Percentiles rank a stretch among this genome's conserved stretches.
Conservation (phyloP, 352 stramenopile species). For the Phytophthora rubi region DNA sequence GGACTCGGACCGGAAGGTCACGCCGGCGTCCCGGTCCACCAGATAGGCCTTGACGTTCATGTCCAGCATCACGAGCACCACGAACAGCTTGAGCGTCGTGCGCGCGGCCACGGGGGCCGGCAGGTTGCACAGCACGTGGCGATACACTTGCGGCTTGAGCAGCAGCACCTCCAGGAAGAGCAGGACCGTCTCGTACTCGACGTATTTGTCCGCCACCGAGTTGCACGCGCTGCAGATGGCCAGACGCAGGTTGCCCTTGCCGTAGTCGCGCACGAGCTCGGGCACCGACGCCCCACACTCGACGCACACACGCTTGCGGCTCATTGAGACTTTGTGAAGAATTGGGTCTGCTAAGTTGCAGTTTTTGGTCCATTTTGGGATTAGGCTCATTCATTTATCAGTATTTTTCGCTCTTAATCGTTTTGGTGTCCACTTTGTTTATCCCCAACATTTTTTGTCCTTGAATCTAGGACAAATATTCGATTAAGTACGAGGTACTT, state of each 20-base stretch:
- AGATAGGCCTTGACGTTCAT: conserved; percentile 90
- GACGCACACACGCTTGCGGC: conserved; percentile 61
- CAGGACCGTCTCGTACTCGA: conserved; percentile 88
- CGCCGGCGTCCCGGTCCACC: conserved; percentile 66
- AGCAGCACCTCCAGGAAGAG: conserved; percentile 89
- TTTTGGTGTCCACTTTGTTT: too few species aligned
- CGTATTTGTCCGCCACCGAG: conserved; percentile 84
- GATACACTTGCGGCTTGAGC: conserved; percentile 86
- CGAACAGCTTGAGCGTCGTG: conserved; percentile 77
- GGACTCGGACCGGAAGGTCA: conserved; percentile 63
- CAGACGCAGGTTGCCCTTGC: conserved; percentile 85
- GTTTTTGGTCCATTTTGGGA: too few species aligned
- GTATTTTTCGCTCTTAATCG: too few species aligned
- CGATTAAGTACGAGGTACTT: too few species aligned
- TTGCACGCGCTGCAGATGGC: conserved; percentile 77
- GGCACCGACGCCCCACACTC: conserved; percentile 72
- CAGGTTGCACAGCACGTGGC: conserved; percentile 87
- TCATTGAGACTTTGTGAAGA: too few species aligned
- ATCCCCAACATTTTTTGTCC: too few species aligned
- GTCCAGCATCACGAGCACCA: conserved; percentile 84
- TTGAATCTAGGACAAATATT: too few species aligned
- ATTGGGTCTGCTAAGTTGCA: too few species aligned
- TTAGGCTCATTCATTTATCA: too few species aligned
- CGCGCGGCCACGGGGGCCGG: conserved; percentile 47
- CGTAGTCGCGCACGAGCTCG: conserved; percentile 82